Base-by-base conservation (phyloP, 495 filamentous ascomycete species). In the Penicillium robsamsonii region DNA sequence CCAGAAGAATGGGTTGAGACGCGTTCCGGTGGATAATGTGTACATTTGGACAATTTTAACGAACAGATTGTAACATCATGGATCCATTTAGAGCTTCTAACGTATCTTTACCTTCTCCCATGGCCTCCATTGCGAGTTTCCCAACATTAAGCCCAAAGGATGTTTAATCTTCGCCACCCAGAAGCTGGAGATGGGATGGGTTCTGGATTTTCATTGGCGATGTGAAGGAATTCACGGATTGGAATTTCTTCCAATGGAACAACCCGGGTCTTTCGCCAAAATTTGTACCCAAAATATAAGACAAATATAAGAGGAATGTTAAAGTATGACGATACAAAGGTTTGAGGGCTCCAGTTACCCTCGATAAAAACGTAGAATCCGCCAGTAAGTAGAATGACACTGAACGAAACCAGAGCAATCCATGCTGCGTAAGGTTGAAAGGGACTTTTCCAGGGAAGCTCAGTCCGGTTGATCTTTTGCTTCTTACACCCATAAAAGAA, bases 281-380 rank as follows among this genome's bases (percentile, higher is more conserved):
- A 61, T 52, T 84, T 84, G 71, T 74, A 84, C 9, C 69, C 71
- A 35, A 81, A 60, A 53, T 78, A 83, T 30, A 81, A 72, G 3
- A 57, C 57, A 0, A 77, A 41, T n/a, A 83, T 72, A 22, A 83
- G 64, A 1, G 79, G 79, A 27, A 84, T 75, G 46, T 83, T 77
- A 41, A 65, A 31, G 48, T 67, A 67, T 1, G 58, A 57, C 9
- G 59, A 53, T 5, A 67, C 29, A 46, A 67, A 67, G 2, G 44
- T 56, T 25, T 54, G 35, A 7, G 56, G 44, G 31, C 27, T 56
- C 62, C 62, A 67, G 8, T 76, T 63, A 2, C 74, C 81, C 53
- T 79, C 81, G 46, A 82, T 73, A 13, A 85, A 63, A n/a, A 66
- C 68, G 29, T 42, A 31, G 25, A 29, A 59, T 4, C 57, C 57